phyloP scores from a whole-genome alignment of 2,329 filamentous ascomycete species.

The Pseudocercospora cruenta region DNA sequence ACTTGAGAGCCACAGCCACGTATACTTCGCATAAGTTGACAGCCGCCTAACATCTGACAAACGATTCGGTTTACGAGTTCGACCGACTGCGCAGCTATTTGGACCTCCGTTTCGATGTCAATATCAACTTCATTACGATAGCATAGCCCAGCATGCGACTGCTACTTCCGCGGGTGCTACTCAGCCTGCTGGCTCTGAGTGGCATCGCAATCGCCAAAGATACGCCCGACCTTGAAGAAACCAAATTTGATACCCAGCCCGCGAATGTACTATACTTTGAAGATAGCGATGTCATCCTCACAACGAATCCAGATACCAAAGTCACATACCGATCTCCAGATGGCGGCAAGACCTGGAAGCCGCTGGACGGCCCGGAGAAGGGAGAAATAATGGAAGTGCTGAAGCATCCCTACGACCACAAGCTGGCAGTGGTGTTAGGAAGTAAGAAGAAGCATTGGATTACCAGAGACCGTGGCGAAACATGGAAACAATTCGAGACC shows the following conservation, averaged over 20 bases:
- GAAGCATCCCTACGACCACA: constrained; percentile 77
- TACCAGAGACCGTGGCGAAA: constrained; percentile 79
- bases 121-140: background rate
- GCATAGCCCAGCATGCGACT: constrained; percentile 23
- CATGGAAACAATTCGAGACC: constrained; percentile 75
- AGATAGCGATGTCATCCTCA: constrained; percentile 79
- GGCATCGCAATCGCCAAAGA: constrained; percentile 34
- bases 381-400: constrained; percentile 65
- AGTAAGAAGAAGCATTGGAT: constrained; percentile 71
- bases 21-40: background rate
- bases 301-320: constrained; percentile 66
- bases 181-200: constrained; percentile 29
- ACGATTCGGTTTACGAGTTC: background rate
- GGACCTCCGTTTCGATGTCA: constrained; percentile 10
- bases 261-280: constrained; percentile 84
- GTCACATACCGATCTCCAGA: constrained; percentile 78
- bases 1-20: background rate
- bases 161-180: constrained; percentile 25
- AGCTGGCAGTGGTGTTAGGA: constrained; percentile 80
- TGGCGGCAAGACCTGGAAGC: constrained; percentile 77
- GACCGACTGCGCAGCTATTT: background rate
- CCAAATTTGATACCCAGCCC: constrained; percentile 68
- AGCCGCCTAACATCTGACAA: background rate
- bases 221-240: constrained; percentile 66
- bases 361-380: constrained; percentile 65